Evolutionary conservation across 352 stramenopile species (phyloP).

Genomic region (Phytopythium vexans): DNA sequence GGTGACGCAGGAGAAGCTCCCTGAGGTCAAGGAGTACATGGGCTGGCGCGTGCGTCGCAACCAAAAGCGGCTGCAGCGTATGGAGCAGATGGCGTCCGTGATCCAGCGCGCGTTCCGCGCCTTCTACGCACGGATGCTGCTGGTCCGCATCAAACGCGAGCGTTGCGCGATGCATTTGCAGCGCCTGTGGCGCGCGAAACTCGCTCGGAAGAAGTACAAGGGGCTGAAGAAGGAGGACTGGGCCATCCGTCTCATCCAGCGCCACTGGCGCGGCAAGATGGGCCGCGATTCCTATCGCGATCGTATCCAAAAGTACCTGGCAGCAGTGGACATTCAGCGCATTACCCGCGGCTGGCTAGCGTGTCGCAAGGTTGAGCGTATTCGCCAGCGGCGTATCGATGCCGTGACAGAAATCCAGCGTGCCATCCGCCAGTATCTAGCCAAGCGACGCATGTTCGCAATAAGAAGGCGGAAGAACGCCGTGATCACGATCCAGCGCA

Average conservation of each 20-base stretch:
- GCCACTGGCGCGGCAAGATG: constrained; percentile 89
- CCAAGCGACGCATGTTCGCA: constrained; percentile 44
- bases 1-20: constrained; percentile 14
- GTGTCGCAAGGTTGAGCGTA: constrained; percentile 39
- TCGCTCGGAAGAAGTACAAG: constrained; percentile 72
- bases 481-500: constrained; percentile 79
- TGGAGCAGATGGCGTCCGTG: constrained; percentile 75
- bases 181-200: constrained; percentile 80
- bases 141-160: constrained; percentile 64
- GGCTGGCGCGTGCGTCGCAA: constrained; percentile 93
- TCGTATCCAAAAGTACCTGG: constrained; percentile 65
- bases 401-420: constrained; percentile 81
- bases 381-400: constrained; percentile 45
- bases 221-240: constrained; percentile 85
- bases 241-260: constrained; percentile 89
- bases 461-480: constrained; percentile 53
- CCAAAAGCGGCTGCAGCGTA: constrained; percentile 87
- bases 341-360: constrained; percentile 82
- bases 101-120: constrained; percentile 91
- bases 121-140: constrained; percentile 85
- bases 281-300: constrained; percentile 80
- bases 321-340: constrained; percentile 85
- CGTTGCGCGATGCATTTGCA: constrained; percentile 86
- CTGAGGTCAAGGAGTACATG: constrained; percentile 96
- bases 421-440: constrained; percentile 62